Conservation (phyloP, 768 basidiomycete genomes). For the Trametes villosa region DNA sequence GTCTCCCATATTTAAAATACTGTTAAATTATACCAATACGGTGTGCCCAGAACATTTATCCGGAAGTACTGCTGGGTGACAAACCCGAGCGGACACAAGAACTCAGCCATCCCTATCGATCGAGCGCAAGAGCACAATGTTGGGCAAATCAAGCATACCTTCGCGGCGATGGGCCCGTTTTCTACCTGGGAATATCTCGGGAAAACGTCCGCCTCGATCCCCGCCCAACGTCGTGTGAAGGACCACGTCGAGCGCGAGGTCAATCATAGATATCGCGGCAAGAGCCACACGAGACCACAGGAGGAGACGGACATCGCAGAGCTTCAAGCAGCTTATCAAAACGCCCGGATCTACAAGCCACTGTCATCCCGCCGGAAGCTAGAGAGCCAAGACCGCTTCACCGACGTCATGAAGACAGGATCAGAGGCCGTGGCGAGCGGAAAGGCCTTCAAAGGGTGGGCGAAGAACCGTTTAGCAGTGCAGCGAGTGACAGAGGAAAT, state of each 20-base stretch:
- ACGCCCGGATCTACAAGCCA: not conserved
- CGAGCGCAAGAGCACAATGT: slow-evolving; percentile 43
- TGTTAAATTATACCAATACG: not conserved
- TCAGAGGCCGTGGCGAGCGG: not conserved
- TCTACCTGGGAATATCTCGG: slow-evolving; percentile 19
- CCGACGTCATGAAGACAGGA: not conserved
- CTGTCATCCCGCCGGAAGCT: not conserved
- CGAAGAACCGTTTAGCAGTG: not conserved
- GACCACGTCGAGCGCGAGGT: not conserved
- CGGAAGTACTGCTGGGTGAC: slow-evolving; percentile 20
- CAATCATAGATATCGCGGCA: not conserved
- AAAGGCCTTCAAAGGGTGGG: not conserved
- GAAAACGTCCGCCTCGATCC: not conserved
- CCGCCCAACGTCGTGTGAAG: not conserved
- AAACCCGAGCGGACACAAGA: slow-evolving; percentile 29
- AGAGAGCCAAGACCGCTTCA: not conserved
- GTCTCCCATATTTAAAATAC: not conserved
- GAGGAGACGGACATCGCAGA: not conserved
- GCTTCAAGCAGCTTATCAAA: not conserved
- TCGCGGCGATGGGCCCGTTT: slow-evolving; percentile 12
- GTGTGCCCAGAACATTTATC: slow-evolving; percentile 1
- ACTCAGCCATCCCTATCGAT: slow-evolving; percentile 36
- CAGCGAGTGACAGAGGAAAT: not conserved
- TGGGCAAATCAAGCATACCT: slow-evolving; percentile 40
- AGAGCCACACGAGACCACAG: not conserved